phyloP scores from a whole-genome alignment of 2,329 filamentous ascomycete genomes.

The Emericellopsis atlantica region DNA sequence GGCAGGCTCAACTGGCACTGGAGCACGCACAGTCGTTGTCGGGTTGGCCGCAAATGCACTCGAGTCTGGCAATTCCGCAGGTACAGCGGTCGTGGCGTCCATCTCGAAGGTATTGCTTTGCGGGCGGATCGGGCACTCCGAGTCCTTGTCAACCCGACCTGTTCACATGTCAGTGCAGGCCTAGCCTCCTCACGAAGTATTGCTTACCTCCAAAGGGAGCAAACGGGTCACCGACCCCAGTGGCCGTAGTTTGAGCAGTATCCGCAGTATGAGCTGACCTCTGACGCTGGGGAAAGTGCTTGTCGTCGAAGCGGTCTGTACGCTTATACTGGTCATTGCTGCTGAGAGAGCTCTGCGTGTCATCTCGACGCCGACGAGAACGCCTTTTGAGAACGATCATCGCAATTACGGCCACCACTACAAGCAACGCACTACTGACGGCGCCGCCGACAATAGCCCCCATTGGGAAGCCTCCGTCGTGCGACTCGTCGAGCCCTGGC shows the following conservation, averaged over 20 bases:
- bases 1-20: background rate
- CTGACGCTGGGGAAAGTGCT: slow-evolving; percentile 9
- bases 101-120: slow-evolving; percentile 20
- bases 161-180: background rate
- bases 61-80: slow-evolving; percentile 18
- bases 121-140: slow-evolving; percentile 12
- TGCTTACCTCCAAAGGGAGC: slow-evolving; percentile 30
- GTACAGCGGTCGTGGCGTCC: slow-evolving; percentile 18
- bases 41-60: too few species aligned
- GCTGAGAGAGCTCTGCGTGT: slow-evolving; percentile 4
- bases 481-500: background rate
- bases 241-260: slow-evolving; percentile 5
- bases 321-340: slow-evolving; percentile 5
- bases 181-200: background rate
- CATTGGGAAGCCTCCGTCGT: slow-evolving; percentile 7
- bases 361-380: slow-evolving; percentile 6
- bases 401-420: slow-evolving; percentile 12
- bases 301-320: slow-evolving; percentile 9
- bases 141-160: slow-evolving; percentile 18
- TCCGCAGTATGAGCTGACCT: slow-evolving; percentile 13
- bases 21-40: too few species aligned
- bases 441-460: slow-evolving; percentile 20
- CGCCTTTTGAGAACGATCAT: slow-evolving; percentile 8
- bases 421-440: slow-evolving; percentile 13
- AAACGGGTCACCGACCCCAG: slow-evolving; percentile 20